Conservation (phyloP, 345 rosid species). For the Microthlaspi erraticum region DNA sequence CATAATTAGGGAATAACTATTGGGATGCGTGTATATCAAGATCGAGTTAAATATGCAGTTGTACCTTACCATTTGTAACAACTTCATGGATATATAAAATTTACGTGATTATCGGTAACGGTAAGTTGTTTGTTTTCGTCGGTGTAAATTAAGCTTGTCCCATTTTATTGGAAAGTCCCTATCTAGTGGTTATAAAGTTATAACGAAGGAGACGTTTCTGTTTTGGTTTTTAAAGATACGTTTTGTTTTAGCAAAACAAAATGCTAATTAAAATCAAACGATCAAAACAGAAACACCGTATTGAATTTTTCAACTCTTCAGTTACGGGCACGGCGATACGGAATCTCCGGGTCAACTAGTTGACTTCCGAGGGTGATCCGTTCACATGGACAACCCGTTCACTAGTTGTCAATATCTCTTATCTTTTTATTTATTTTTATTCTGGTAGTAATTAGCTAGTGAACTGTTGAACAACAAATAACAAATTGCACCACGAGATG, state of each 20-base stretch:
- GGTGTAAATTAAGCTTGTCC: too few species aligned
- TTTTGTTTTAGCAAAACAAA: too few species aligned
- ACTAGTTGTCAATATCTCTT: not conserved
- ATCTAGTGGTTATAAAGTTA: too few species aligned
- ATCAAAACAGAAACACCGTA: not conserved
- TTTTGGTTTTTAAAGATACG: too few species aligned
- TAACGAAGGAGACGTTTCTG: too few species aligned
- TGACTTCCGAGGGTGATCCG: constrained; percentile 9
- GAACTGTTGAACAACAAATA: not conserved
- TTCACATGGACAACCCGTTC: not conserved
- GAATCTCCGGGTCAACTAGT: constrained; percentile 8
- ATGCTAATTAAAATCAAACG: not conserved
- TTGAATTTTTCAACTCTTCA: constrained; percentile 1
- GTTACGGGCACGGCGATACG: too few species aligned
- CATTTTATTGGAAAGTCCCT: too few species aligned
- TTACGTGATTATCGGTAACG: too few species aligned
- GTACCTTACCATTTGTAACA: not conserved
- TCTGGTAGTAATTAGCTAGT: not conserved
- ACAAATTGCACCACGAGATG: not conserved
- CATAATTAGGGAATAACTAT: not conserved
- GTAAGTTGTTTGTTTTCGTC: too few species aligned
- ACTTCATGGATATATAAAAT: not conserved
- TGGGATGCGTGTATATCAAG: not conserved
- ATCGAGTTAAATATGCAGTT: not conserved
- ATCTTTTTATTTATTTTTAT: not conserved